These are phyloP conservation scores for Mrakia gelida DNA, from an alignment of 768 basidiomycete species.

Conservation along the genomic window DNA sequence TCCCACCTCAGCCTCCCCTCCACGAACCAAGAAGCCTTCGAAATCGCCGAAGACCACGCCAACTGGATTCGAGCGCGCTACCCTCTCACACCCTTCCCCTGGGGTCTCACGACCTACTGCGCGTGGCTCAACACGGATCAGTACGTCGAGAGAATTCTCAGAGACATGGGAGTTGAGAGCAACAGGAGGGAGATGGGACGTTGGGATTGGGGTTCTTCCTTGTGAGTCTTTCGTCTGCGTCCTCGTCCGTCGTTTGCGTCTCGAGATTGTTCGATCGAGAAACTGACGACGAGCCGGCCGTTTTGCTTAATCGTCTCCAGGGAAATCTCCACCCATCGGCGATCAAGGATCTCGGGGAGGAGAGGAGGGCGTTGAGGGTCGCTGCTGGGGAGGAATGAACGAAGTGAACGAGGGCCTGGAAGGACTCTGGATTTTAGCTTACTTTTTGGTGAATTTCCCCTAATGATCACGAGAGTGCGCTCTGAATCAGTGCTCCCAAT, in stretches of 20 bases:
- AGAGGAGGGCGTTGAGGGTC: conserved; percentile 2
- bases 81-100: background rate
- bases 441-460: too few species aligned
- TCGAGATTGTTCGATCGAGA: background rate
- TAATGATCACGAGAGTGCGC: too few species aligned
- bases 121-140: background rate
- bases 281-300: too few species aligned
- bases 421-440: too few species aligned
- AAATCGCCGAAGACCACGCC: background rate
- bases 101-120: background rate
- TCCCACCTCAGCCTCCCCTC: background rate
- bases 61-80: background rate
- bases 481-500: too few species aligned
- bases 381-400: background rate
- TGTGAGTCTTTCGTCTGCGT: background rate
- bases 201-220: background rate
- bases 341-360: background rate
- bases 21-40: background rate
- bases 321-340: background rate
- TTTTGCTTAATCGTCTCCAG: background rate
- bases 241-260: too few species aligned
- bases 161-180: background rate
- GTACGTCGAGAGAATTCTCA: background rate
- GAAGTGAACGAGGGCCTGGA: too few species aligned
- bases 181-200: background rate